Evolutionary conservation across 352 stramenopile genomes (phyloP), one percentile per base, ranked within the genome.

Genomic region (Phytophthora pini): DNA sequence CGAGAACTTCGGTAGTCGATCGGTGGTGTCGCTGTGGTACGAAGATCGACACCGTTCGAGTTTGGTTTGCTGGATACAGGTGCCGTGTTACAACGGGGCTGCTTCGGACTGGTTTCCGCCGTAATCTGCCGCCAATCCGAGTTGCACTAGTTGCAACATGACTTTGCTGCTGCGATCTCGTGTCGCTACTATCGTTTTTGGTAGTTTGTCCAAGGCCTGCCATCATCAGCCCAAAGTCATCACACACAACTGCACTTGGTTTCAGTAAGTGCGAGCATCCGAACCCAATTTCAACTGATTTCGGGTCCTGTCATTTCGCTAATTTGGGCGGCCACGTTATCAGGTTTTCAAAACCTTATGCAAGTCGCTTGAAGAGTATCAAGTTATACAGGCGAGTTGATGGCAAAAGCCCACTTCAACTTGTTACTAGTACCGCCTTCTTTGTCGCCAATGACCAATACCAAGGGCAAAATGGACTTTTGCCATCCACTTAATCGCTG

Each of bases 151-250:
- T 58, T 38, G 51, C 24, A 36, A 58, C 51, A 58, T 40, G 51
- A 58, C 50, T 57, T 57, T 57, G 50, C 36, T 47, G 49, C 49
- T 26, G 24, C 22, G 34, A 32, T 34, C 50, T 9, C 34, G 5
- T 27, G 12, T 29, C 17, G 1, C 17, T 20, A 20, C 17, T 20
- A 26, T 26, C 24, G 24, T 26, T 1, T 49, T 58, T 49, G 8
- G 15, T 58, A 41, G 51, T 49, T 43, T 8, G 38, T 11, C 38
- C 38, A 36, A 36, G 8, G 13, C 38, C 17, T 58, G 51, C 51
- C 51, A 58, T 58, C 51, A 58, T 49, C 51, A 58, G 4, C 51
- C 38, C 13, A 58, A 48, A 49, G 26, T 58, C 39, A 49, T 58
- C 38, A 46, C 4, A 5, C 4, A 6, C 2, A 20, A 7, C 9